phyloP scores from a whole-genome alignment of 768 basidiomycete species.

The Suillus occidentalis region DNA sequence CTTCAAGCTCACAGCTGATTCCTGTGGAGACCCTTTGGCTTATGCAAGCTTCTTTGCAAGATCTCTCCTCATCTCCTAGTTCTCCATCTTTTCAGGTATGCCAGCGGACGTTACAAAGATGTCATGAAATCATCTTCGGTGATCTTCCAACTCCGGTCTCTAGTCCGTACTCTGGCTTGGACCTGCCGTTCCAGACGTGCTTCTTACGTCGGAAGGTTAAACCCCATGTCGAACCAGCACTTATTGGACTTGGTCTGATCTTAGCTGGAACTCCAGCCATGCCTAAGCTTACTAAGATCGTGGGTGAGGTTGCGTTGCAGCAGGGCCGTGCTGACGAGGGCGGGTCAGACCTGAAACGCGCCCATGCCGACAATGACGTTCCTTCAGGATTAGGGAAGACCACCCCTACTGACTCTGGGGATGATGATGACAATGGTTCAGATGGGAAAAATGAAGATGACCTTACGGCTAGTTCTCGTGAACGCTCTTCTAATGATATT shows the following conservation, averaged over 20 bases:
- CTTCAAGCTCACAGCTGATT: constrained; percentile 12
- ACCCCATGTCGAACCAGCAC: constrained; percentile 65
- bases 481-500: constrained; percentile 12
- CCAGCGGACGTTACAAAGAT: constrained; percentile 85
- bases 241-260: constrained; percentile 84
- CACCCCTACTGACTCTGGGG: constrained; percentile 21
- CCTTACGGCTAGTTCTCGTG: constrained; percentile 16
- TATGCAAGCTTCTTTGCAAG: constrained; percentile 93
- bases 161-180: constrained; percentile 67
- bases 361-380: constrained; percentile 48
- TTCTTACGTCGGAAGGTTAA: constrained; percentile 66
- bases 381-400: constrained; percentile 27
- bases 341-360: constrained; percentile 47
- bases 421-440: constrained; percentile 45
- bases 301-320: constrained; percentile 84
- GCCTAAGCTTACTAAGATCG: constrained; percentile 68
- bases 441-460: constrained; percentile 41
- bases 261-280: constrained; percentile 76
- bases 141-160: constrained; percentile 70
- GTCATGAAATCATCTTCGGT: constrained; percentile 95
- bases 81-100: constrained; percentile 87
- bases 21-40: constrained; percentile 86
- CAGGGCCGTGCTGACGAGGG: constrained; percentile 81
- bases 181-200: constrained; percentile 47
- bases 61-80: constrained; percentile 54